A percentile compares a stretch with the other conserved stretches of the same genome.
Evolutionary conservation across 306 rosid genomes (phyloP).

Genomic region (Cucurbita ficifolia): DNA sequence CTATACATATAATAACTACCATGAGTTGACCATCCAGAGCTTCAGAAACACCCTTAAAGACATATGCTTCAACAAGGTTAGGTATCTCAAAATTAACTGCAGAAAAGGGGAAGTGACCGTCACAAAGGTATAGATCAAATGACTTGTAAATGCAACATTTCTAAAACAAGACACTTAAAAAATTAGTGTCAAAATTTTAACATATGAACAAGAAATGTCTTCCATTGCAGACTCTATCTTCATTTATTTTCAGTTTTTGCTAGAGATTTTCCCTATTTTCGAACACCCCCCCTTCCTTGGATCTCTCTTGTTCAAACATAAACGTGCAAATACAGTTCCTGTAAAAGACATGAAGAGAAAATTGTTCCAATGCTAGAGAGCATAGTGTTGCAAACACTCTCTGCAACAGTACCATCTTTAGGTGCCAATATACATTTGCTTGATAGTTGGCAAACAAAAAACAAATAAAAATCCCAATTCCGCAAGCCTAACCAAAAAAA

Average conservation of each 20-base stretch:
- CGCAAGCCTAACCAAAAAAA: not conserved
- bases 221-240: not conserved
- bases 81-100: slow-evolving; percentile 37
- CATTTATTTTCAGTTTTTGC: not conserved
- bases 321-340: not conserved
- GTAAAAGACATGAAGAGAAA: not conserved
- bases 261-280: not conserved
- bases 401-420: not conserved
- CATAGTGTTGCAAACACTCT: not conserved
- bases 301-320: not conserved
- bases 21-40: slow-evolving; percentile 43
- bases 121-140: not conserved
- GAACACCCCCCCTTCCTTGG: not conserved
- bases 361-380: not conserved
- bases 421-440: not conserved
- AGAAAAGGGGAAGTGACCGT: slow-evolving; percentile 13
- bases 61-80: slow-evolving; percentile 46
- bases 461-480: not conserved
- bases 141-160: not conserved
- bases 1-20: slow-evolving; percentile 28
- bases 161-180: not conserved
- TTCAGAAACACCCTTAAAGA: slow-evolving; percentile 52
- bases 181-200: not conserved
- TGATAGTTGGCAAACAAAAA: not conserved
- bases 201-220: not conserved